Evolutionary conservation across 2,329 filamentous ascomycete genomes (phyloP).

Genomic region (Fusarium coffeatum): DNA sequence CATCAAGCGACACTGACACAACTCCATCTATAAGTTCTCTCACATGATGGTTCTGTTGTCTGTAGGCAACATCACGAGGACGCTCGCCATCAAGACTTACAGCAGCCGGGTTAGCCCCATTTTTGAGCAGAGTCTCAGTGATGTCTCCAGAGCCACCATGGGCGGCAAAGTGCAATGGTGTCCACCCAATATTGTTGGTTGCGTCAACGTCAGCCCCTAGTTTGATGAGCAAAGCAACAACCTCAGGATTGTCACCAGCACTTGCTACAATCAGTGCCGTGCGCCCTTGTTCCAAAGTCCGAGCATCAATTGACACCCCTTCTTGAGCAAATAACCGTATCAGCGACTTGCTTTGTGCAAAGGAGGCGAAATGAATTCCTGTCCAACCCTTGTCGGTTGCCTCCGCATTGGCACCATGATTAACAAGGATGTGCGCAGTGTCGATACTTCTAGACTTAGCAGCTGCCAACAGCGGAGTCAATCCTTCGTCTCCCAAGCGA

Average conservation of each 20-base stretch:
- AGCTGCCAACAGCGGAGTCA: neutral
- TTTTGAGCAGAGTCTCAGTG: neutral
- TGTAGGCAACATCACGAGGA: neutral
- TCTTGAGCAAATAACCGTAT: neutral
- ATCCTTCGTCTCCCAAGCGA: neutral
- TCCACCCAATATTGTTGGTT: neutral
- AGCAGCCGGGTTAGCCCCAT: neutral
- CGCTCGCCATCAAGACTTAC: neutral
- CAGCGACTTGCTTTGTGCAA: neutral
- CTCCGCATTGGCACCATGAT: neutral
- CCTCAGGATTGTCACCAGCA: neutral
- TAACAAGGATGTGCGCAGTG: neutral
- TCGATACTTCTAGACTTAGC: neutral
- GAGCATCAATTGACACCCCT: neutral
- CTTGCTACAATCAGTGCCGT: neutral
- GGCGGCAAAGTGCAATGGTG: neutral
- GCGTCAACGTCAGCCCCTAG: neutral
- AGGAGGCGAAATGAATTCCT: neutral
- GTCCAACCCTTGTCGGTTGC: neutral
- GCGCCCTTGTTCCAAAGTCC: too few relatives aligned
- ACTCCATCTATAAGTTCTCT: neutral
- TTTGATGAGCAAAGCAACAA: neutral
- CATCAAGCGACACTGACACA: neutral
- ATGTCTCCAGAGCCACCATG: neutral
- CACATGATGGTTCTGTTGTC: fast-evolving